Evolutionary conservation across 2,329 filamentous ascomycete species (phyloP).

Genomic region (Monilinia aucupariae): DNA sequence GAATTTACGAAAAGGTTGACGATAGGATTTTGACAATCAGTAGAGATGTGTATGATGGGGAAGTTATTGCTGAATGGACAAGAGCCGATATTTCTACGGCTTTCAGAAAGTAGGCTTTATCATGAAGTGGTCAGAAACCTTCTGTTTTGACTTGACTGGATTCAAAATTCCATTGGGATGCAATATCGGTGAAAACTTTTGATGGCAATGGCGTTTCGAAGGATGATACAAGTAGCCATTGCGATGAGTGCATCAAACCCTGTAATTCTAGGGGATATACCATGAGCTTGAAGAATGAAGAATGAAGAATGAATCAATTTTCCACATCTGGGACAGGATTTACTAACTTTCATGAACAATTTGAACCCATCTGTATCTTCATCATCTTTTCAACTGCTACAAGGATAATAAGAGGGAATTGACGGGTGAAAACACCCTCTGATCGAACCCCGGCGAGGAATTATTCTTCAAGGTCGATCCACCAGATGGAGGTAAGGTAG

Average conservation of each 20-base stretch:
- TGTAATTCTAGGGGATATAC: constrained; percentile 14
- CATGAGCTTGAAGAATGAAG: constrained; percentile 11
- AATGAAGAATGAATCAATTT: neutral
- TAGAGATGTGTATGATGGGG: constrained; percentile 59
- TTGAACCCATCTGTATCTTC: neutral
- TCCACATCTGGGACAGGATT: neutral
- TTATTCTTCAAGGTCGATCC: neutral
- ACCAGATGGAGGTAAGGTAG: neutral
- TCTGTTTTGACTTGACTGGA: constrained; percentile 1
- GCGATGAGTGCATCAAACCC: neutral
- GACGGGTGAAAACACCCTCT: neutral
- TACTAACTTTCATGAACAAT: neutral
- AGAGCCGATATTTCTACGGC: constrained; percentile 56
- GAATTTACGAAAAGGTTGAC: constrained; percentile 58
- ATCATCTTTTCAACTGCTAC: neutral
- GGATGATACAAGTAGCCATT: constrained; percentile 35
- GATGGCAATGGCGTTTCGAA: constrained; percentile 46
- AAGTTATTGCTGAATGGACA: constrained; percentile 63
- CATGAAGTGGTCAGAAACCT: neutral
- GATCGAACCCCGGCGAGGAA: neutral
- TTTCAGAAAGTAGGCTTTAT: constrained; percentile 39
- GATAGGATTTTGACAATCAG: constrained; percentile 54
- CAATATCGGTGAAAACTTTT: constrained; percentile 29
- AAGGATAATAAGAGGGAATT: neutral
- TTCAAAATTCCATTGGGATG: constrained; percentile 13